A percentile compares a stretch with the other conserved stretches of the same genome.
phyloP scores from a whole-genome alignment of 202 grass and related monocot genomes.

The Carex arenaria region DNA sequence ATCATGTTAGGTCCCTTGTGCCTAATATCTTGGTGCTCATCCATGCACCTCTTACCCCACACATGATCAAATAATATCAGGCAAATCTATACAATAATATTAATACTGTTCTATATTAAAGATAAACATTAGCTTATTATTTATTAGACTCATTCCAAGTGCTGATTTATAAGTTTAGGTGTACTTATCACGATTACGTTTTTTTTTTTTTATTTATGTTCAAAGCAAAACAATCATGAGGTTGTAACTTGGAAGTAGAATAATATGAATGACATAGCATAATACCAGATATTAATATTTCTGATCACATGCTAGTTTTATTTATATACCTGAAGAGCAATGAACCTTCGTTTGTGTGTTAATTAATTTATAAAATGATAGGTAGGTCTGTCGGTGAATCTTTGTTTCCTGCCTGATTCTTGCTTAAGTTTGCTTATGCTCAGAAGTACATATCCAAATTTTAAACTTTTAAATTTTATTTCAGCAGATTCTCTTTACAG shows the following conservation, averaged over 20 bases:
- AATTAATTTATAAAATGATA: neutral
- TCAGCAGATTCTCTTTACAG: constrained; percentile 9
- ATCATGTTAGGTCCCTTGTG: constrained; percentile 14
- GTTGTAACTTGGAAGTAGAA: constrained; percentile 1
- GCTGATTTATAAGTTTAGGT: constrained; percentile 6
- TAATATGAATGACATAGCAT: neutral
- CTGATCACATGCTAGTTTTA: neutral
- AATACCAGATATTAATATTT: neutral
- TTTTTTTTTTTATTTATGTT: neutral
- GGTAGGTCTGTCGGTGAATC: constrained; percentile 23
- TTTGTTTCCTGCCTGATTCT: constrained; percentile 20
- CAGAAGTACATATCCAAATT: neutral
- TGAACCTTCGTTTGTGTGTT: constrained; percentile 25
- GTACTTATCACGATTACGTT: constrained; percentile 11
- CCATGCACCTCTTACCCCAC: constrained; percentile 1
- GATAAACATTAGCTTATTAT: neutral
- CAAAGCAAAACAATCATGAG: constrained; percentile 11
- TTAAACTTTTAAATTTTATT: neutral
- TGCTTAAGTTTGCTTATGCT: neutral
- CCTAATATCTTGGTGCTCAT: constrained; percentile 1
- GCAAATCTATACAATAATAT: neutral
- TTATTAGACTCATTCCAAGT: constrained; percentile 14
- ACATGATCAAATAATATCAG: neutral
- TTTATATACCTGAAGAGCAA: neutral
- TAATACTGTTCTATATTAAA: neutral